Conservation (phyloP, 208 protist species). For the Acanthamoeba rhysodes region DNA sequence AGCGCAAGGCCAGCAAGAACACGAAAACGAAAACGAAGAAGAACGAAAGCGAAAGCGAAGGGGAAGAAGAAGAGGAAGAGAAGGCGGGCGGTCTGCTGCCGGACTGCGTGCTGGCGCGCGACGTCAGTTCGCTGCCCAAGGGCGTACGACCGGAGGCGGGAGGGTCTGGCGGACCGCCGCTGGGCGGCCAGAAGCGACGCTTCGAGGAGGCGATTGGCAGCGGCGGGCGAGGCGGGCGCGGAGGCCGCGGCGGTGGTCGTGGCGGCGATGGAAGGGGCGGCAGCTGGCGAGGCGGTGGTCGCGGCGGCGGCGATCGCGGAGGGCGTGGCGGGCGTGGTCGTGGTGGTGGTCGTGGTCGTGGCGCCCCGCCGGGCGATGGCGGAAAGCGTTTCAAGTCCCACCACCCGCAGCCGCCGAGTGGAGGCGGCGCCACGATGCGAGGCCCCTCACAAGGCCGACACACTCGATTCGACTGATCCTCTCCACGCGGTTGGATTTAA, state of each 20-base stretch:
- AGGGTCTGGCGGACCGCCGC: not conserved
- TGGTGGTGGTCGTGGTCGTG: not conserved
- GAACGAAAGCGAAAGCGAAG: not conserved
- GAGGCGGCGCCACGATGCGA: not conserved
- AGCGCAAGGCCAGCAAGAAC: not conserved
- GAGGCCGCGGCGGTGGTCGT: not conserved
- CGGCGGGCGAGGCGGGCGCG: not conserved
- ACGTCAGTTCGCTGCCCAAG: not conserved
- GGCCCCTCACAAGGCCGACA: not conserved
- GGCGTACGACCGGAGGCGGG: not conserved
- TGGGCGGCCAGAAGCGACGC: not conserved
- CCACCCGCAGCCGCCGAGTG: not conserved
- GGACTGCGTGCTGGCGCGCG: slow-evolving; percentile 11
- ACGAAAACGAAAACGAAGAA: not conserved
- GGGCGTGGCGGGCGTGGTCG: not conserved
- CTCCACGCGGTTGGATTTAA: no score
- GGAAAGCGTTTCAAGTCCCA: not conserved
- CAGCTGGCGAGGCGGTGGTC: not conserved
- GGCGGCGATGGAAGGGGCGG: not conserved
- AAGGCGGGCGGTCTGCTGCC: not conserved
- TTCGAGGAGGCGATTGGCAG: not conserved
- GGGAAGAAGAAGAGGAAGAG: not conserved
- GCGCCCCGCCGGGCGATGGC: not conserved
- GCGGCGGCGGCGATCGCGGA: not conserved
- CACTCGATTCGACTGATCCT: slow-evolving; percentile 7